These are phyloP conservation scores for Fraxinus albicans DNA, from an alignment of 305 asterid genomes.

Conservation along the genomic window DNA sequence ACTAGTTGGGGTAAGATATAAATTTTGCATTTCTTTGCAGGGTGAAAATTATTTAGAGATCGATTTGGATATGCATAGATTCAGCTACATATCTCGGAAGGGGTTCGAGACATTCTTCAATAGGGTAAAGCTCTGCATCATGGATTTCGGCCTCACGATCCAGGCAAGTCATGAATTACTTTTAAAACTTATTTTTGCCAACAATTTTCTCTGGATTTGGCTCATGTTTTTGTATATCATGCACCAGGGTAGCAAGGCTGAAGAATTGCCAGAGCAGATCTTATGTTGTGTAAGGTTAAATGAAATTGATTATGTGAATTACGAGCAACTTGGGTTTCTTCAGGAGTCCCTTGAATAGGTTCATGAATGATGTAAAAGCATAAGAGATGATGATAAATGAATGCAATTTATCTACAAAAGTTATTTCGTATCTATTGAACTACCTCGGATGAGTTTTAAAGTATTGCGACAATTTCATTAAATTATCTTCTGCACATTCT, in stretches of 20 bases:
- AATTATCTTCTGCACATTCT: not conserved
- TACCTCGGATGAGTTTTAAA: not conserved
- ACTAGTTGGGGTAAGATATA: not conserved
- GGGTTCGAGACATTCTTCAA: conserved; percentile 54
- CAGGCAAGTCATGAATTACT: conserved; percentile 31
- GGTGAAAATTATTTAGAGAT: conserved; percentile 55
- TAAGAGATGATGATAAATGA: not conserved
- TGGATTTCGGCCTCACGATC: conserved; percentile 56
- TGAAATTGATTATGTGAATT: conserved; percentile 46
- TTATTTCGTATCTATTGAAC: not conserved
- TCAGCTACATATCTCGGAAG: conserved; percentile 60
- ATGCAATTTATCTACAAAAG: not conserved
- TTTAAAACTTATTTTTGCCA: not conserved
- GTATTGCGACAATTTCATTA: not conserved
- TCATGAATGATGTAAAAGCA: not conserved
- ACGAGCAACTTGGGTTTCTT: not conserved
- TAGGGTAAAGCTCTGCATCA: conserved; percentile 46
- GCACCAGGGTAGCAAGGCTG: conserved; percentile 28
- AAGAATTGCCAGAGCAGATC: conserved; percentile 59
- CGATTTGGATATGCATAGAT: conserved; percentile 55
- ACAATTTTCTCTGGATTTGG: not conserved
- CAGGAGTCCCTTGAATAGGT: not conserved
- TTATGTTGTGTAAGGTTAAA: conserved; percentile 56
- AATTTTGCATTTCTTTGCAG: conserved; percentile 19
- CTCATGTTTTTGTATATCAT: not conserved